Conservation (phyloP, 345 rosid species). For the Pistacia atlantica region DNA sequence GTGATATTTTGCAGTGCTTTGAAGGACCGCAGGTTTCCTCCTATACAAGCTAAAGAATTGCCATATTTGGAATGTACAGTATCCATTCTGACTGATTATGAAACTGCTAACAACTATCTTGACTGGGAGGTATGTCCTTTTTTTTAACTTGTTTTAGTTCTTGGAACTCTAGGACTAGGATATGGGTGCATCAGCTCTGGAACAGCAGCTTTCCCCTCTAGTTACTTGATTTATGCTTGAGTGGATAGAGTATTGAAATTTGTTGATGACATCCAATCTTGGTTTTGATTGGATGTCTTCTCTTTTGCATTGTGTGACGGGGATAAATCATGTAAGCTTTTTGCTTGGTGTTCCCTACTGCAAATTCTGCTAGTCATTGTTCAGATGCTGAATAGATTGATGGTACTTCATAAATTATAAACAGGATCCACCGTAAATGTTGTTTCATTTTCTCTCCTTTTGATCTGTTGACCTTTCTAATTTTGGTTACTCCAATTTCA, state of each 20-base stretch:
- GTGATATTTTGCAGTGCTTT: slow-evolving; percentile 69
- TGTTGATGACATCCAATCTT: neutral
- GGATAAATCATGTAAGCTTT: neutral
- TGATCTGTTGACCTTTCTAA: slow-evolving; percentile 4
- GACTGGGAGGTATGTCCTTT: slow-evolving; percentile 88
- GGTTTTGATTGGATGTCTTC: neutral
- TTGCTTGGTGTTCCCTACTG: neutral
- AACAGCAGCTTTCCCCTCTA: neutral
- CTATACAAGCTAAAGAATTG: slow-evolving; percentile 90
- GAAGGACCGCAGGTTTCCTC: slow-evolving; percentile 95
- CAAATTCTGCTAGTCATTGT: neutral
- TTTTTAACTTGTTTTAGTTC: slow-evolving; percentile 17
- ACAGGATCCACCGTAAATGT: neutral
- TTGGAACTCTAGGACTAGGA: slow-evolving; percentile 7
- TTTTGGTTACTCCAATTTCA: slow-evolving; percentile 27
- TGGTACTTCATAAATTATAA: slow-evolving; percentile 6
- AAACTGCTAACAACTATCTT: slow-evolving; percentile 73
- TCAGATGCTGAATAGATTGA: neutral
- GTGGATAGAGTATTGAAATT: neutral
- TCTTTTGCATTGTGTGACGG: neutral
- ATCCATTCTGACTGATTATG: slow-evolving; percentile 82
- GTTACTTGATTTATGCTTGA: neutral
- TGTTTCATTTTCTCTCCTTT: neutral
- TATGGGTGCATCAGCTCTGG: neutral
- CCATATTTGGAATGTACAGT: slow-evolving; percentile 91